Base-by-base conservation (phyloP, 1,139 yeast species). In the Pichia sp. region DNA sequence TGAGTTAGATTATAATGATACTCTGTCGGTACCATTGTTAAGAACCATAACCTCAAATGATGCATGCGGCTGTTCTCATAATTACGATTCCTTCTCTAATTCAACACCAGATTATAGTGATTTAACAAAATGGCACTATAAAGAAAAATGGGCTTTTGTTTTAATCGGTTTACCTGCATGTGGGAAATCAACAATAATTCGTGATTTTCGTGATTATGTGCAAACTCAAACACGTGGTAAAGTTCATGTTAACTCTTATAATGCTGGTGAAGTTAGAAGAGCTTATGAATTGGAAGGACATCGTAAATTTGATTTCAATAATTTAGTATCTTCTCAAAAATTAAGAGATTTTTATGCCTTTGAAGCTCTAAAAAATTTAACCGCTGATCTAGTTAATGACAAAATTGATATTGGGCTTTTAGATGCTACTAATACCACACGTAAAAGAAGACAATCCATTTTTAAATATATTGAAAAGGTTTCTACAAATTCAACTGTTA, bases 371-470 rank as follows among this genome's bases (percentile, higher is more conserved):
- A 66, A 69, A 35, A 64, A 70, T 40, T 55, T 80, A 43, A 63
- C 79, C 19, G 56, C 63, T 38, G 74, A 72, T 41, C 60, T 81
- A 36, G 54, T 64, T 28, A 53, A 56, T 20, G 68, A 72, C 45
- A 51, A 55, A 26, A 66, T 76, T 32, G 78, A 76, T 53, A 70
- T 80, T 36, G 88, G 85, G n/a, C 46, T 58, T 8, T 50, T 57
- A 47, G 89, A 81, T 59, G 89, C 89, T 29, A 81, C 89, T 8
- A 80, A 80, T 56, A 74, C 85, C 1, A 78, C 84, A 2, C 52
- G 54, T 10, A 69, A 65, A 15, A 69, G 91, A 55, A 43, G 62
- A 34, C 33, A 39, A 15, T 33, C 46, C 3, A 54, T 58, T 20
- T 49, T 59, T 16, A 37, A 50, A 10, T 41, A 39, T 26, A 46